Evolutionary conservation across 1,284 basidiomycete genomes (phyloP), one percentile per base, ranked within the genome.

Genomic region (Meira nashicola): DNA sequence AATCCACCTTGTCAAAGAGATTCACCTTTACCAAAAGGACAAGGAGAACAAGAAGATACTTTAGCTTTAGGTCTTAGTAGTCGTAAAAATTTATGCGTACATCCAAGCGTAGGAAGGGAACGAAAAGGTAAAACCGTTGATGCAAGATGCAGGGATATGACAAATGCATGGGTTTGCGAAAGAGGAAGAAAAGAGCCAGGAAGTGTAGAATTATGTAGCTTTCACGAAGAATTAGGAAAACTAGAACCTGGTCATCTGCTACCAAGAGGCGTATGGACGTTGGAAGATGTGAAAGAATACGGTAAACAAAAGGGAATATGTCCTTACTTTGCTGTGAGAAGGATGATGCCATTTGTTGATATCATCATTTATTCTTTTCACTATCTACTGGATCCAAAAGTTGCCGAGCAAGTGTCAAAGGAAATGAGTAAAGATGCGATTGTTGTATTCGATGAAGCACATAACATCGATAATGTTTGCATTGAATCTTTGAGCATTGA

Each of bases 401-500:
- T 99, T 43, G 95, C 95, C 0, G 94, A 98, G 73, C 93, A 97
- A 81, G 95, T 99, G 12, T 97, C 93, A 6, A 93, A 92, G 74
- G 94, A 98, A 78, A 84, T 98, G 81, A 91, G 89, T 37, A 97
- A 97, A 71, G 95, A 98, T 77, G 87, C 92, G 46, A 99, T 99
- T 59, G 93, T 99, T 48, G 93, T 99, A 0, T 99, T 99, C 73
- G 95, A 99, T 77, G 95, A 99, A 79, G 95, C 95, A 8, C 95
- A 99, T 81, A 99, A 99, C 78, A 99, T 99, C 60, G 92, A 99
- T 78, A 99, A 99, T 78, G 95, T 99, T 55, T 99, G 95, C 80
- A 95, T 99, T 78, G 95, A 99, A 77, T 96, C 94, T 0, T 82
- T 99, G 47, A 95, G 92, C 63, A 96, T 99, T 70, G 95, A 99